Base-by-base conservation (phyloP, 768 basidiomycete genomes). In the Suillus brevipes region DNA sequence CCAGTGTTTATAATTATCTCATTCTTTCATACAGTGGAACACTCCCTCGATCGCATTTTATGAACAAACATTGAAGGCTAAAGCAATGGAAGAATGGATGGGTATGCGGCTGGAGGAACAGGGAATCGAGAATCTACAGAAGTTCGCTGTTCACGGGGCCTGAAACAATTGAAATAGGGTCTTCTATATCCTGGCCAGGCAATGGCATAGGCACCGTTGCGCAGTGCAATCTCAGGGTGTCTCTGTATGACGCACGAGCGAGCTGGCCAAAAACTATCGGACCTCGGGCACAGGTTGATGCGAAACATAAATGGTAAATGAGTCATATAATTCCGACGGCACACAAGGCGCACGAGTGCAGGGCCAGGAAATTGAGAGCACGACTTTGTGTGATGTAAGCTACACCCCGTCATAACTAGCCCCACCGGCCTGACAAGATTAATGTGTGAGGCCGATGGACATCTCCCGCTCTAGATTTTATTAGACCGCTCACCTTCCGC, bases 1-100 rank as follows among this genome's bases (percentile, higher is more conserved):
- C 12, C 28, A 36, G 2, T 37, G 36, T 58, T 62, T 62, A 31
- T 58, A 20, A 62, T 40, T 28, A 52, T 40, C 57, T 53, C 34
- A 53, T 37, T 53, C 23, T 42, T 34, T 18, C 28, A 47, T 61
- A 43, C 71, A 97, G 91, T 98, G 96, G 96, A 98, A 98, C 79
- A 80, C 88, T 74, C 92, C 92, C 10, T 91, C 92, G 50, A 95
- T 97, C 70, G 89, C 89, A 65, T 97, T 97, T 76, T 97, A 97
- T 78, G 91, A 94, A 78, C 87, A 95, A 75, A 80, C 81, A 60
- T 83, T 98, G 60, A 85, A 85, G n/a, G 95, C 95, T 47, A 87
- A 80, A 64, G 78, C 84, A 43, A 92, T 91, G 87, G 80, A 83
- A 59, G 96, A 94, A 72, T 98, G 96, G 96, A 81, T 92, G 78